phyloP scores from a whole-genome alignment of 129 eudicot species.

The Apium graveolens region DNA sequence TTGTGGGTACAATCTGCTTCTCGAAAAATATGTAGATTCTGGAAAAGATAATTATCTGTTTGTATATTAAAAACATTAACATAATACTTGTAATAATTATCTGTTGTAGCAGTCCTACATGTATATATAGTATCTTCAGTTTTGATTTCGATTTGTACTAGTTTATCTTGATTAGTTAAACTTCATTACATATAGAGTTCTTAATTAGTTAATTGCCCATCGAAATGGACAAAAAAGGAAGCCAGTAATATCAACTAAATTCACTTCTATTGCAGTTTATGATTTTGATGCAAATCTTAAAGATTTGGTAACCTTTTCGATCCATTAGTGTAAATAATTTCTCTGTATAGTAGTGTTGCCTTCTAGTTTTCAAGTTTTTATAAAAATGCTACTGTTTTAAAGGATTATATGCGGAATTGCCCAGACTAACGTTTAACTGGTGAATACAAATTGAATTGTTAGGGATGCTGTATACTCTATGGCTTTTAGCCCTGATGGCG shows the following conservation, averaged over 20 bases:
- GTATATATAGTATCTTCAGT: neutral
- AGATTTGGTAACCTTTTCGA: neutral
- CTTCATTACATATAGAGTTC: no score
- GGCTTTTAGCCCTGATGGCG: constrained; percentile 57
- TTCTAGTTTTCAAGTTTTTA: neutral
- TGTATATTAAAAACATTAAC: neutral
- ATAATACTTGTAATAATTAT: neutral
- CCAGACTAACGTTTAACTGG: neutral
- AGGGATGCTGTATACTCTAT: constrained; percentile 48
- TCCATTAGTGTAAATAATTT: neutral
- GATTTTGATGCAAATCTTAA: neutral
- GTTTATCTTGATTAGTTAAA: neutral
- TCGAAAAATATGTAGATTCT: neutral
- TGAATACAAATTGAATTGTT: neutral
- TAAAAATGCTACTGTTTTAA: neutral
- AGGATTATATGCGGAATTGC: neutral
- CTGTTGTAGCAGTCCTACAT: neutral
- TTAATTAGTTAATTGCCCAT: no score
- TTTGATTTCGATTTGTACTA: neutral
- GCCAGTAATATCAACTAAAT: neutral
- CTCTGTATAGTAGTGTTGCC: neutral
- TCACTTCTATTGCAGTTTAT: neutral
- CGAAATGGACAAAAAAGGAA: neutral
- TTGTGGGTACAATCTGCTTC: neutral
- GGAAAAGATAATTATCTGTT: neutral